Evolutionary conservation across 257 asterid genomes (phyloP).

Genomic region (Mentha longifolia): DNA sequence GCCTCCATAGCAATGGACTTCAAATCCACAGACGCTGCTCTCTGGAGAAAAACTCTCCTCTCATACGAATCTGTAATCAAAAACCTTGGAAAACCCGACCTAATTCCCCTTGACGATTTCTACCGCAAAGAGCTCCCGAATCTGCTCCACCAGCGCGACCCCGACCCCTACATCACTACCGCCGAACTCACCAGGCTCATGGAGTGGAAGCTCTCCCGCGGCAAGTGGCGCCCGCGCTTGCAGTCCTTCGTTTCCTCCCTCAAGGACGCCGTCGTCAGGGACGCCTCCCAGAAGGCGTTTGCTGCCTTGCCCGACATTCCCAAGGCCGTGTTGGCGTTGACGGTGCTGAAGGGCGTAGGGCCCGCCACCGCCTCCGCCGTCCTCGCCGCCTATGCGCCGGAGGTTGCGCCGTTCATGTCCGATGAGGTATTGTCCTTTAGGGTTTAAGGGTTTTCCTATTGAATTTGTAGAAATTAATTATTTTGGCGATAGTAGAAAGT

Average conservation of each 20-base stretch:
- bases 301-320: conserved; percentile 65
- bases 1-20: conserved; percentile 45
- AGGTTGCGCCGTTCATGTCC: conserved; percentile 88
- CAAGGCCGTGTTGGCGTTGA: conserved; percentile 62
- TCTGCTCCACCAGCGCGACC: conserved; percentile 67
- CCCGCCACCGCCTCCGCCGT: conserved; percentile 97
- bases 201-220: conserved; percentile 93
- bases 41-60: conserved; percentile 62
- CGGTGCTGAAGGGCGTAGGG: conserved; percentile 86
- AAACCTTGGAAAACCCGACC: conserved; percentile 62
- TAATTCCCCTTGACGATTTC: conserved; percentile 69
- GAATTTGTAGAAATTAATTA: not conserved
- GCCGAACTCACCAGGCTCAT: conserved; percentile 70
- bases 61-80: conserved; percentile 54
- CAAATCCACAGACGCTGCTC: conserved; percentile 48
- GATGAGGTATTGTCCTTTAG: conserved; percentile 59
- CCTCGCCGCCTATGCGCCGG: conserved; percentile 84
- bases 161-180: conserved; percentile 66
- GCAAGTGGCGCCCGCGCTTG: conserved; percentile 89
- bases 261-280: conserved; percentile 57
- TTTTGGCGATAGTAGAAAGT: not conserved
- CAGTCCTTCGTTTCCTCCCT: conserved; percentile 68
- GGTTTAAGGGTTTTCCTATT: not conserved
- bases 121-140: conserved; percentile 71
- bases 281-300: conserved; percentile 78